These are phyloP conservation scores for Porogramme epimiltina DNA, from an alignment of 1,284 basidiomycete genomes.

Conservation along the genomic window DNA sequence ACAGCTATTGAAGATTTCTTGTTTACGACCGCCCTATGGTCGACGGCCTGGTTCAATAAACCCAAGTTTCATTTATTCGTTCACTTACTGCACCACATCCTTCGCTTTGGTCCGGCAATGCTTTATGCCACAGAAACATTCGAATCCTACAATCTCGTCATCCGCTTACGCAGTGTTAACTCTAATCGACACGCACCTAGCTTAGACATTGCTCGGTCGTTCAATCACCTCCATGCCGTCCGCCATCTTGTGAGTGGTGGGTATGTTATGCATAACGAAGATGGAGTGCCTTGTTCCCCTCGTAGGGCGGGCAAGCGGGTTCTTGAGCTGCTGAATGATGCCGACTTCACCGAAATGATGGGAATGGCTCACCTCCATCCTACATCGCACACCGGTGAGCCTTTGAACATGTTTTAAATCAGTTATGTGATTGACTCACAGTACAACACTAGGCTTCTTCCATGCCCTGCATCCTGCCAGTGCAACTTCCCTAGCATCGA, in stretches of 20 bases:
- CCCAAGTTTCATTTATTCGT: slow-evolving; percentile 33
- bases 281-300: not conserved
- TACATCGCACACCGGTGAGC: too few relatives aligned
- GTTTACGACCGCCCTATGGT: slow-evolving; percentile 19
- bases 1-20: slow-evolving; percentile 23
- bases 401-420: too few relatives aligned
- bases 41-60: slow-evolving; percentile 32
- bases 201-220: slow-evolving; percentile 39
- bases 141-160: slow-evolving; percentile 49
- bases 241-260: slow-evolving; percentile 40
- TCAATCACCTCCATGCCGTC: slow-evolving; percentile 36
- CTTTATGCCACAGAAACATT: slow-evolving; percentile 42
- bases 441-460: too few relatives aligned
- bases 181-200: slow-evolving; percentile 46
- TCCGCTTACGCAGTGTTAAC: slow-evolving; percentile 41
- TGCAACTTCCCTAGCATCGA: too few relatives aligned
- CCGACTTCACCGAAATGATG: too few relatives aligned
- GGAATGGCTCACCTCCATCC: too few relatives aligned
- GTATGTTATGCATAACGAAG: not conserved
- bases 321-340: too few relatives aligned
- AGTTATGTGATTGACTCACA: too few relatives aligned
- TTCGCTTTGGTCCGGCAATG: slow-evolving; percentile 28
- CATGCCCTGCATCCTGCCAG: too few relatives aligned
- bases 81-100: slow-evolving; percentile 26
- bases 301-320: too few relatives aligned